Percentiles rank a stretch among this genome's conserved stretches.
Conservation (phyloP, 345 rosid genomes). For the Salix caprea region DNA sequence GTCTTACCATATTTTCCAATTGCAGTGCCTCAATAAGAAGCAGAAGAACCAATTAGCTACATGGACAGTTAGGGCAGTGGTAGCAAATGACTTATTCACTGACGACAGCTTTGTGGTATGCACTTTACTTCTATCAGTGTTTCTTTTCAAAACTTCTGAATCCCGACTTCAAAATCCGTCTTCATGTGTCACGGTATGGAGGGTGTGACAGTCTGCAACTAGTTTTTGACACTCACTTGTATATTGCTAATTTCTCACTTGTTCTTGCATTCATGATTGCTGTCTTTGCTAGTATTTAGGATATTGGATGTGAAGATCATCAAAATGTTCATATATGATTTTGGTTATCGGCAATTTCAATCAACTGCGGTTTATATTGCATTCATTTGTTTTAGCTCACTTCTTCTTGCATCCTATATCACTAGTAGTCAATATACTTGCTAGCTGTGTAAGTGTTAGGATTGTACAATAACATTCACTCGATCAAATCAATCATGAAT, state of each 20-base stretch:
- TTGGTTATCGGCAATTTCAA: no score
- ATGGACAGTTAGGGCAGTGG: constrained; percentile 77
- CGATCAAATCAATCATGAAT: no score
- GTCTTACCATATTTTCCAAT: constrained; percentile 15
- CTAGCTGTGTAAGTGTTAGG: no score
- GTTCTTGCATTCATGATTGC: neutral
- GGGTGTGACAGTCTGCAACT: neutral
- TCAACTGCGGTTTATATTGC: no score
- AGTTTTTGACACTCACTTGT: neutral
- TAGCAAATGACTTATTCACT: constrained; percentile 84
- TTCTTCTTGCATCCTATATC: no score
- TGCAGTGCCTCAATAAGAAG: constrained; percentile 62
- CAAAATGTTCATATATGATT: neutral
- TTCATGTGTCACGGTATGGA: neutral
- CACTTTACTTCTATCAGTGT: constrained; percentile 3
- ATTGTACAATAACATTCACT: no score
- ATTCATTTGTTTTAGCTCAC: no score
- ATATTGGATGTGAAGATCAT: neutral
- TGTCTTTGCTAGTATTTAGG: neutral
- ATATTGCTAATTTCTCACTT: no score
- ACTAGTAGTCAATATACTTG: no score
- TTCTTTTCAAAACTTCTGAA: neutral
- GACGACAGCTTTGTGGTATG: constrained; percentile 97
- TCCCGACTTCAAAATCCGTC: neutral
- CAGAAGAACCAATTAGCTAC: constrained; percentile 63